Base-by-base conservation (phyloP, 2,329 filamentous ascomycete genomes). In the Colletotrichum sp. region DNA sequence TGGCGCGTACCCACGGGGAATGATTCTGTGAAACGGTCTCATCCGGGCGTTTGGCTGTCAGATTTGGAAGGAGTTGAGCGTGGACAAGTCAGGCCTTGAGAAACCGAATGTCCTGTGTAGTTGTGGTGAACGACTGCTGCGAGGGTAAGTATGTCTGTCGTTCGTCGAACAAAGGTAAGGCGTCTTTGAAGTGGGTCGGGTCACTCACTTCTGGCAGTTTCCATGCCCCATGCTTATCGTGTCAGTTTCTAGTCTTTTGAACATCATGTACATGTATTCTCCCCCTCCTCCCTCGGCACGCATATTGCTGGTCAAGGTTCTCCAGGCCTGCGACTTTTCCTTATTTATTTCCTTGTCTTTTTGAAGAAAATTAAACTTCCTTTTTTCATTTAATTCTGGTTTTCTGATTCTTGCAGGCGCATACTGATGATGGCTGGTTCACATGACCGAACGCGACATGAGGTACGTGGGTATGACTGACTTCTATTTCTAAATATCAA, bases 1-100 rank as follows among this genome's bases (percentile, higher is more conserved):
- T 69, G 70, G 74, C 59, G 64, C 65, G 71, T 64, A 65, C 26
- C 59, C 21, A 52, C 59, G 74, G 69, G 64, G 64, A 71, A 74
- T 76, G 70, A 30, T 59, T 24, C 16, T 24, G n/a, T 36, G 18
- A 15, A 24, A 49, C 60, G 32, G 59, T 69, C 64, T 73, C 74
- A 76, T 76, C 66, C 69, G 59, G 24, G 34, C 49, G 28, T 55
- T 64, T 32, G 36, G 15, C 57, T 34, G 26, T 73, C n/a, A 8
- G 18, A 63, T 59, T 60, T 30, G 9, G 16, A 8, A n/a, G 44
- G 60, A 34, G 32, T 32, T 69, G 60, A 52, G 70, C 34, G 55
- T 64, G 59, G 44, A 34, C 57, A 59, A 34, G 62, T 59, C 15
- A 6, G 21, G 64, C 63, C 44, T 76, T 68, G 15, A 18, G 12